These are phyloP conservation scores for Pyrus hybrid DNA, from an alignment of 331 rosid genomes.

Conservation along the genomic window DNA sequence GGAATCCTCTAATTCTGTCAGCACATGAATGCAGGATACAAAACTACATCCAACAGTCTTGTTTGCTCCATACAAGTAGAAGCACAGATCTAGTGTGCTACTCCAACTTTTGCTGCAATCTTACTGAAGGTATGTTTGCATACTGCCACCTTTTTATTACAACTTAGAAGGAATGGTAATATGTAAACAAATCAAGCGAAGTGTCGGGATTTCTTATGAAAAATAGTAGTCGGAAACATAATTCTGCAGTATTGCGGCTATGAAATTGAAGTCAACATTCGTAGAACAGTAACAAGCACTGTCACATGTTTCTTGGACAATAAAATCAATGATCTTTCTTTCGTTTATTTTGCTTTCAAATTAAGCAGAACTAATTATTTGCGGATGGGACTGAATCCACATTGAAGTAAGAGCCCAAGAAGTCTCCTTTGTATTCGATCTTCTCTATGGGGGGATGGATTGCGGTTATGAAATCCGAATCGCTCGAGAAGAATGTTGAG, in stretches of 20 bases:
- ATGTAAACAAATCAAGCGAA: neutral
- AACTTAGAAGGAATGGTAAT: neutral
- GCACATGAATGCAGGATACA: conserved; percentile 42
- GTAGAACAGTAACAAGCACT: too few relatives aligned
- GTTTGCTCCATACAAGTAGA: conserved; percentile 78
- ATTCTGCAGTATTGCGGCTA: too few relatives aligned
- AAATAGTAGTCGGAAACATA: neutral
- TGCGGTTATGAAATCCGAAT: neutral
- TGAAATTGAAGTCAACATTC: too few relatives aligned
- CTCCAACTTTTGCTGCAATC: conserved; percentile 17
- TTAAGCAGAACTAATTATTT: neutral
- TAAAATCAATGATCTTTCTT: neutral
- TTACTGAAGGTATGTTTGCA: conserved; percentile 23
- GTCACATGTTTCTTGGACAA: too few relatives aligned
- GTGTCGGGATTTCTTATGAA: neutral
- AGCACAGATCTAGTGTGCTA: conserved; percentile 21
- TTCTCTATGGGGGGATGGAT: conserved; percentile 9
- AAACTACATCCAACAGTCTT: conserved; percentile 85
- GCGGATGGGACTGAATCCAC: neutral
- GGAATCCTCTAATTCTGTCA: conserved; percentile 15
- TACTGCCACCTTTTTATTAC: neutral
- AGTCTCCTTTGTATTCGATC: conserved; percentile 19
- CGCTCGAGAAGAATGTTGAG: conserved; percentile 15
- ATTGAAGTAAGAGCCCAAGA: neutral
- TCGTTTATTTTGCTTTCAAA: conserved; percentile 12